Percentiles rank a stretch among this genome's conserved stretches.
These are phyloP conservation scores for Quercus glauca DNA, from an alignment of 306 rosid genomes.

Conservation along the genomic window DNA sequence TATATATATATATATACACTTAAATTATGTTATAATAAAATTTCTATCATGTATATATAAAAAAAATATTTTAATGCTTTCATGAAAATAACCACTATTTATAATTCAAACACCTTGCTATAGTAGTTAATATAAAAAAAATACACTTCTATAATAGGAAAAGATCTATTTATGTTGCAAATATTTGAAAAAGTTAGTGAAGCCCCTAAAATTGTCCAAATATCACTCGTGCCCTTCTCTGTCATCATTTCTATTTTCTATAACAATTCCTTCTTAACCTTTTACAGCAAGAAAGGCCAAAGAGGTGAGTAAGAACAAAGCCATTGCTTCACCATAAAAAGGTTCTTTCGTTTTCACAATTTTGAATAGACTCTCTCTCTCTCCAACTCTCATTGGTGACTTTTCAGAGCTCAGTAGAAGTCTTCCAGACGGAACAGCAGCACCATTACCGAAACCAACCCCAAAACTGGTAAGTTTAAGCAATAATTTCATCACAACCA, in stretches of 20 bases:
- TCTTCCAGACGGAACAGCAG: background rate
- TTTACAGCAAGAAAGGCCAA: slow-evolving; percentile 9
- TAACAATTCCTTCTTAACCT: background rate
- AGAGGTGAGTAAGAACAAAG: background rate
- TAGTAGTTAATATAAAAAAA: too few species aligned
- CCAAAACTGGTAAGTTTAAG: slow-evolving; percentile 9
- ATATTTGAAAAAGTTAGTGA: background rate
- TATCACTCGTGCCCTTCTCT: background rate
- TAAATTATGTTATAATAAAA: accelerated
- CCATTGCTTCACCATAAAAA: slow-evolving; percentile 25
- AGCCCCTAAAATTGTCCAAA: background rate
- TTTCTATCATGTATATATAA: too few species aligned
- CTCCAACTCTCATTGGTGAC: slow-evolving; percentile 32
- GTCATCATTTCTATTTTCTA: background rate
- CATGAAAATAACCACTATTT: too few species aligned
- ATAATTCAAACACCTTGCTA: too few species aligned
- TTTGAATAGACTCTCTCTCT: background rate
- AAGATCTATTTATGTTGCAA: background rate
- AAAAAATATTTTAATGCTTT: too few species aligned
- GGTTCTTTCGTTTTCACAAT: slow-evolving; percentile 8
- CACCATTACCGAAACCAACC: slow-evolving; percentile 17
- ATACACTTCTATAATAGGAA: too few species aligned
- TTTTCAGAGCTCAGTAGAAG: slow-evolving; percentile 14
- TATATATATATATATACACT: too few species aligned
- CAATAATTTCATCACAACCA: background rate